Evolutionary conservation across 768 basidiomycete species (phyloP).

Genomic region (Podaxis sp.): DNA sequence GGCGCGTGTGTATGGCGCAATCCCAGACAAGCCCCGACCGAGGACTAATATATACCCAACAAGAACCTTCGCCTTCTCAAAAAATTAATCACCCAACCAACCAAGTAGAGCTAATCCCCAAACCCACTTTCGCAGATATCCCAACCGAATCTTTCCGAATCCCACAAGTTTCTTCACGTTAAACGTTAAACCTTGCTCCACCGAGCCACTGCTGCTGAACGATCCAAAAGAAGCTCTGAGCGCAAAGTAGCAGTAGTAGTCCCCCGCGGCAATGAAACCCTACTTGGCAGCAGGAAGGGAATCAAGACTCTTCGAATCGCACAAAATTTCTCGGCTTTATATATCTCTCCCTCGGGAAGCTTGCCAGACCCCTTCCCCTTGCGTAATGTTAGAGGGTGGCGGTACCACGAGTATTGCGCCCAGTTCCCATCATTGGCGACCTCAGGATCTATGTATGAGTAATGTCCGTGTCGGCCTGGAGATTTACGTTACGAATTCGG

Average conservation of each 20-base stretch:
- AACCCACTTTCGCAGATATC: background rate
- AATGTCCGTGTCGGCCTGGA: background rate
- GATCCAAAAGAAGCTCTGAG: background rate
- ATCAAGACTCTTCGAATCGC: background rate
- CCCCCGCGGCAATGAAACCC: constrained; percentile 12
- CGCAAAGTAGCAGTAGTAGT: background rate
- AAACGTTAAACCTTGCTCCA: background rate
- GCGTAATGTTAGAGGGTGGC: background rate
- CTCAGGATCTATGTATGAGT: background rate
- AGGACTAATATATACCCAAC: background rate
- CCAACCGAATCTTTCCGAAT: background rate
- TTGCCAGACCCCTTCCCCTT: background rate
- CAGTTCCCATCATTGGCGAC: background rate
- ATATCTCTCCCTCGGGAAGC: constrained; percentile 1
- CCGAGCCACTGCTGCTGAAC: background rate
- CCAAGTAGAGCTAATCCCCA: background rate
- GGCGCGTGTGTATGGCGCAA: background rate
- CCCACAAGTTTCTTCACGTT: background rate
- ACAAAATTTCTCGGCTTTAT: constrained; percentile 7
- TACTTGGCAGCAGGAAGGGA: background rate
- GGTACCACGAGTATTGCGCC: background rate
- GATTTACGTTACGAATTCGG: background rate
- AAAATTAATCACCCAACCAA: too few relatives aligned
- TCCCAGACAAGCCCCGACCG: background rate
- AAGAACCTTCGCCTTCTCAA: background rate